Percentiles rank a stretch among this genome's conserved stretches.
phyloP scores from a whole-genome alignment of 2,329 filamentous ascomycete genomes.

The Penicillium hordei region DNA sequence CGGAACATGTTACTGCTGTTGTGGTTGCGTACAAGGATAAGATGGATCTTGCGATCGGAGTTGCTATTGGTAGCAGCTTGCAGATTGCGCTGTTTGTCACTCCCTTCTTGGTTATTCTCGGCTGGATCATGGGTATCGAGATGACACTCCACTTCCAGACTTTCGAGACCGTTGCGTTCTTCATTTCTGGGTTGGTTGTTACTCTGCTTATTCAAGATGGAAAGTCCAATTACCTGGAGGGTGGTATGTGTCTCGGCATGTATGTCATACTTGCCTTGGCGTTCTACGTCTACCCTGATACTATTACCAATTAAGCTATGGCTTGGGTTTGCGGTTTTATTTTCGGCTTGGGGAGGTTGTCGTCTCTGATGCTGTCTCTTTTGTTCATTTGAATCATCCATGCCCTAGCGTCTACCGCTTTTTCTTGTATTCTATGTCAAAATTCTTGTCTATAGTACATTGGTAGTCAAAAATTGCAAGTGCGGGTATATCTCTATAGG shows the following conservation, averaged over 20 bases:
- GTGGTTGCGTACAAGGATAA: constrained; percentile 75
- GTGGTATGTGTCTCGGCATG: constrained; percentile 66
- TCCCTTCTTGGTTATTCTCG: constrained; percentile 74
- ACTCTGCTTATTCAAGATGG: constrained; percentile 75
- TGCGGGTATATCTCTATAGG: not conserved
- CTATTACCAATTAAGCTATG: constrained; percentile 18
- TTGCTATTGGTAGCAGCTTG: constrained; percentile 78
- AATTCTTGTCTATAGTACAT: not conserved
- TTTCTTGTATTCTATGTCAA: not conserved
- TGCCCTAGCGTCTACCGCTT: not conserved
- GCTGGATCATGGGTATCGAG: constrained; percentile 70
- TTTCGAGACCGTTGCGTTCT: constrained; percentile 76
- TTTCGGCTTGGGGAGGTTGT: not conserved
- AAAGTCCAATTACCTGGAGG: constrained; percentile 81
- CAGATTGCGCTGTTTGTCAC: constrained; percentile 82
- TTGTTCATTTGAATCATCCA: not conserved
- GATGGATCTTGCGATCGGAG: constrained; percentile 67
- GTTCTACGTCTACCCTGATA: constrained; percentile 52
- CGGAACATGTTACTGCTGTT: constrained; percentile 78
- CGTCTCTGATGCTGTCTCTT: not conserved
- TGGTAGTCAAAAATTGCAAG: not conserved
- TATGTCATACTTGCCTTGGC: constrained; percentile 51
- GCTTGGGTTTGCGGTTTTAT: not conserved
- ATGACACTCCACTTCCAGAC: constrained; percentile 82
- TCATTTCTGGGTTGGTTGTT: constrained; percentile 71